phyloP scores from a whole-genome alignment of 768 basidiomycete species.

The Mycena galericulata region DNA sequence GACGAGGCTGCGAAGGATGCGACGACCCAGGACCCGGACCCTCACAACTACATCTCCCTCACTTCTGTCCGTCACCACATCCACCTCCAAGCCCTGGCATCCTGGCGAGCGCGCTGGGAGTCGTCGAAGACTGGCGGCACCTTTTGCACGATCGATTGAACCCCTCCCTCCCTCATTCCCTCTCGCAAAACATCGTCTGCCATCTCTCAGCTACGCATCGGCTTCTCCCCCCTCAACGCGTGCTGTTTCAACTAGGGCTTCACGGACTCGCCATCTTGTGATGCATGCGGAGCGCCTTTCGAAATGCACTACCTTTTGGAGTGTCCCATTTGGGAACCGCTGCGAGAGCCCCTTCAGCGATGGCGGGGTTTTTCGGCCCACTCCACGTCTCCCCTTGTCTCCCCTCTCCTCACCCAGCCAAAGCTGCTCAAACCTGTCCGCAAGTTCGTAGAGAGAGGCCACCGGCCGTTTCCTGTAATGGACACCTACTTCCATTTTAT shows the following conservation, averaged over 20 bases:
- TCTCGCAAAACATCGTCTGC: background rate
- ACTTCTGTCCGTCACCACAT: background rate
- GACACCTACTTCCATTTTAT: no score
- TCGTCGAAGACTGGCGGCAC: background rate
- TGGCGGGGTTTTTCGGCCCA: background rate
- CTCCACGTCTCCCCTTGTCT: background rate
- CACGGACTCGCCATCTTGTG: background rate
- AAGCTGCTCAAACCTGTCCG: background rate
- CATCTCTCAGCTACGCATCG: background rate
- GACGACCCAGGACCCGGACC: background rate
- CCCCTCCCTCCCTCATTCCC: background rate
- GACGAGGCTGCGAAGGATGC: background rate
- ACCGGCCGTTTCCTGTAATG: background rate
- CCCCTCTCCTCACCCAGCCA: background rate
- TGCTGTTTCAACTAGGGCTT: background rate
- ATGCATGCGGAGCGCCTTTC: background rate
- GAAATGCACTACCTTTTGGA: background rate
- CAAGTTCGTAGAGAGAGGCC: background rate
- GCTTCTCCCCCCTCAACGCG: background rate
- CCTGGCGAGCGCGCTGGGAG: background rate
- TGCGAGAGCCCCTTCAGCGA: background rate
- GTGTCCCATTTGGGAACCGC: conserved; percentile 1
- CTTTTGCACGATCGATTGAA: background rate
- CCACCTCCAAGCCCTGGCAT: background rate
- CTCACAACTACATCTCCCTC: background rate